Evolutionary conservation across 176 grass and related monocot species (phyloP), one percentile per base, ranked within the genome.

Genomic region (Lolium perenne): DNA sequence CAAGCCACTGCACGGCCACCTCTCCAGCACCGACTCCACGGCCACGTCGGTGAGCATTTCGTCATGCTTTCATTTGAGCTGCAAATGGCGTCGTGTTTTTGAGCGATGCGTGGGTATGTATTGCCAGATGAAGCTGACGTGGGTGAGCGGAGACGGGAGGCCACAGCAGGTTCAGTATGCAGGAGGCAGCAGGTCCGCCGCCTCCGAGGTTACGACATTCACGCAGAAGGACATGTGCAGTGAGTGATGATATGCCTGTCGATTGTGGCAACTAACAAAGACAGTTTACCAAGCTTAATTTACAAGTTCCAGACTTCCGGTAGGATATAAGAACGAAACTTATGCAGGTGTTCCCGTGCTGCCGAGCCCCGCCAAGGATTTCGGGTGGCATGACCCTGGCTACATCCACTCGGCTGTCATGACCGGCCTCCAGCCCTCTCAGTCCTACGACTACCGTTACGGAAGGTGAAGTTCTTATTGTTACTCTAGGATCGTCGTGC

Each of bases 321-420:
- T 13, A 51, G 11, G 49, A 14, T 51, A 13, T 14, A 14, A 51
- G 12, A 51, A 51, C 13, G 49, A 51, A 51, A 16, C 13, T 54
- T 66, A 35, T 65, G 38, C 55, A 92, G 87, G 85, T 71, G 35
- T 50, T 38, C 0, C 59, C 0, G 2, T 84, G 38, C 21, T 92
- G 81, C 78, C 84, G 12, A 94, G 95, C 20, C 92, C 95, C 21
- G 95, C 92, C 1, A 88, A 91, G 81, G 95, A 97, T 86, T 97
- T 94, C 62, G 95, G 95, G 47, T 94, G 95, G 95, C 95, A 97
- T 65, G 90, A 94, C 58, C 95, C 95, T 0, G 95, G 95, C 51
- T 93, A 92, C 62, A 92, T 94, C 84, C 95, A 97, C 46, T 92
- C 95, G 0, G 88, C 90, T 13, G 41, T 91, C 82, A 94, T 97